Conservation (phyloP, 345 rosid genomes). For the Erucastrum elatum region DNA sequence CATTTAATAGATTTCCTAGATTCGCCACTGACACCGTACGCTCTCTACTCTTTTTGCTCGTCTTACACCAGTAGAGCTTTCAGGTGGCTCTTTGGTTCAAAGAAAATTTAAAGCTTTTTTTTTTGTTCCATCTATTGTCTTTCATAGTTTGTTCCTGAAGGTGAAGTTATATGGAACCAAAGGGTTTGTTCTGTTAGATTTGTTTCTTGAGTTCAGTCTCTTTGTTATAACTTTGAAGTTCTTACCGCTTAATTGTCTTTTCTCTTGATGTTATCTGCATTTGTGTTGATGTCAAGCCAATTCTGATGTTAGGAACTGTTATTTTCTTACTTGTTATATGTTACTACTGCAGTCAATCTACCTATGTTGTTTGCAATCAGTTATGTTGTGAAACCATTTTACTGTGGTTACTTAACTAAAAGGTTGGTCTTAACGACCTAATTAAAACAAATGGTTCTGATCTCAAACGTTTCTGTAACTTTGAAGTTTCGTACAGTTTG, state of each 20-base stretch:
- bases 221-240: neutral
- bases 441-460: neutral
- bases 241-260: neutral
- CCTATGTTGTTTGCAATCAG: neutral
- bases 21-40: slow-evolving; percentile 69
- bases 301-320: neutral
- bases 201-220: neutral
- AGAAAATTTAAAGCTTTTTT: neutral
- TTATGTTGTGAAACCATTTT: neutral
- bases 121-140: neutral
- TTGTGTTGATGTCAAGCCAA: neutral
- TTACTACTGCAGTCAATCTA: neutral
- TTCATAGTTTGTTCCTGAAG: neutral
- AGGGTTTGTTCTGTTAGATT: neutral
- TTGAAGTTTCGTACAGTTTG: neutral
- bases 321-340: neutral
- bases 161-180: slow-evolving; percentile 7
- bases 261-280: neutral
- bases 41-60: slow-evolving; percentile 4
- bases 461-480: neutral
- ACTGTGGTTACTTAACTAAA: neutral
- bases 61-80: neutral
- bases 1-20: no score
- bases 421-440: neutral
- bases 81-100: neutral